These are phyloP conservation scores for Tetracladium marchalianum DNA, from an alignment of 495 filamentous ascomycete species.

Conservation along the genomic window DNA sequence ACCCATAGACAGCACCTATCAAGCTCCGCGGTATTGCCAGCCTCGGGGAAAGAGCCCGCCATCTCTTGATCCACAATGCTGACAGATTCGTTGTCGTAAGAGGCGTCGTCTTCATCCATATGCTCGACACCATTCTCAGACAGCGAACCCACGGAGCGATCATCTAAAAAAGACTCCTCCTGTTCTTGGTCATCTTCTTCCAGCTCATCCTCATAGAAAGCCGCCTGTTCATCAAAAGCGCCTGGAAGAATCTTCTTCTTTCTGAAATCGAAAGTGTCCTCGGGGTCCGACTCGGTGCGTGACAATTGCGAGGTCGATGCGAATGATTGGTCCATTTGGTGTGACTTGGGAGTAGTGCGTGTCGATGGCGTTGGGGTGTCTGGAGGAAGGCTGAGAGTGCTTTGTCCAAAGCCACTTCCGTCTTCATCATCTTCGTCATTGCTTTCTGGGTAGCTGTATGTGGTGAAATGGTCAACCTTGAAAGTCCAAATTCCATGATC, in stretches of 20 bases:
- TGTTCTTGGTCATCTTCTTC: constrained; percentile 31
- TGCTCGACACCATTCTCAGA: constrained; percentile 55
- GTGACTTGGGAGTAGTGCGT: constrained; percentile 19
- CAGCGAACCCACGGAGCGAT: constrained; percentile 74
- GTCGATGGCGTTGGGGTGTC: constrained; percentile 46
- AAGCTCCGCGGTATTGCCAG: constrained; percentile 58
- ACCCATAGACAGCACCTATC: too few species aligned
- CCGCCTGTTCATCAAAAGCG: constrained; percentile 56
- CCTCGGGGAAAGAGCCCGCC: constrained; percentile 60
- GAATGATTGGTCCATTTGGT: constrained; percentile 13
- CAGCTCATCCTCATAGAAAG: constrained; percentile 41
- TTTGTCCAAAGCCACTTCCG: constrained; percentile 29
- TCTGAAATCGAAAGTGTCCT: constrained; percentile 78
- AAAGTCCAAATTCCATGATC: constrained; percentile 84
- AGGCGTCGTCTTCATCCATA: constrained; percentile 47
- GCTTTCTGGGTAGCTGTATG: constrained; percentile 85
- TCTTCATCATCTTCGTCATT: constrained; percentile 60
- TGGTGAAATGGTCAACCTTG: constrained; percentile 87
- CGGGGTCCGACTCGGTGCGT: constrained; percentile 39
- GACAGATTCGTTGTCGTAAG: constrained; percentile 62
- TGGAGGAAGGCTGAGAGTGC: constrained; percentile 47
- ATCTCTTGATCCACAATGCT: constrained; percentile 64
- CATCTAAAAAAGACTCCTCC: constrained; percentile 82
- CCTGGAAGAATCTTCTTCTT: constrained; percentile 65
- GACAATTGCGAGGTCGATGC: constrained; percentile 13